Conservation (phyloP, 2,329 filamentous ascomycete genomes). For the Ophiostoma himal-ulmi region DNA sequence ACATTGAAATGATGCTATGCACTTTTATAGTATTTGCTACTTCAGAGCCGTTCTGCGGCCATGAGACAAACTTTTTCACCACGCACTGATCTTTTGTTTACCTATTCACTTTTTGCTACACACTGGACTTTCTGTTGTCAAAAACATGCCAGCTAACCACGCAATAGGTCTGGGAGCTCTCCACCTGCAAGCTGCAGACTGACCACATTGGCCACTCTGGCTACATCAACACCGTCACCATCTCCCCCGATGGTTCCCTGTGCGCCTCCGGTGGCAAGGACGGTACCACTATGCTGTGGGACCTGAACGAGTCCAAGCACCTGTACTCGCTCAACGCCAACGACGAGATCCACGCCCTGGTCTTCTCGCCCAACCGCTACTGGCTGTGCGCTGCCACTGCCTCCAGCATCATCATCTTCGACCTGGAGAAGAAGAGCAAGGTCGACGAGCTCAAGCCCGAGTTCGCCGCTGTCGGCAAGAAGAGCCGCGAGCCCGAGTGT, state of each 20-base stretch:
- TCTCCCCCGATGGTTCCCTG: slow-evolving; percentile 97
- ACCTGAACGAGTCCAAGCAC: slow-evolving; percentile 99
- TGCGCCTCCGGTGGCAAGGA: slow-evolving; percentile 99
- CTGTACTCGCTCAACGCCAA: slow-evolving; percentile 99
- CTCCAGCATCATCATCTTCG: slow-evolving; percentile 99
- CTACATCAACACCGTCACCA: slow-evolving; percentile 99
- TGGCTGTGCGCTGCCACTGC: slow-evolving; percentile 98
- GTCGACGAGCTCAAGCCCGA: slow-evolving; percentile 99
- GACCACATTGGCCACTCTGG: slow-evolving; percentile 99
- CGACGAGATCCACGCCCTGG: slow-evolving; percentile 99
- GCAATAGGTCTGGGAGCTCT: slow-evolving; percentile 93
- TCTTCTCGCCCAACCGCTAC: slow-evolving; percentile 99
- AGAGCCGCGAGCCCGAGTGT: slow-evolving; percentile 98
- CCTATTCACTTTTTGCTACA: not conserved
- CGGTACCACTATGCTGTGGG: slow-evolving; percentile 99
- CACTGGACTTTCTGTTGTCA: not conserved
- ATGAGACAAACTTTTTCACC: slow-evolving; percentile 83
- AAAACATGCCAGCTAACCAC: slow-evolving; percentile 2
- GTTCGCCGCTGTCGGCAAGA: slow-evolving; percentile 93
- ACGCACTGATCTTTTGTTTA: slow-evolving; percentile 60
- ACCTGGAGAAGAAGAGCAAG: slow-evolving; percentile 99
- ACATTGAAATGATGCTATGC: slow-evolving; percentile 80
- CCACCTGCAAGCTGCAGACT: slow-evolving; percentile 98
- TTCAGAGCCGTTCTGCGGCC: slow-evolving; percentile 86
- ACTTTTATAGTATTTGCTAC: slow-evolving; percentile 99